Percentiles rank a stretch among this genome's conserved stretches.
Conservation (phyloP, 495 filamentous ascomycete species). For the Ascobolus immersus region DNA sequence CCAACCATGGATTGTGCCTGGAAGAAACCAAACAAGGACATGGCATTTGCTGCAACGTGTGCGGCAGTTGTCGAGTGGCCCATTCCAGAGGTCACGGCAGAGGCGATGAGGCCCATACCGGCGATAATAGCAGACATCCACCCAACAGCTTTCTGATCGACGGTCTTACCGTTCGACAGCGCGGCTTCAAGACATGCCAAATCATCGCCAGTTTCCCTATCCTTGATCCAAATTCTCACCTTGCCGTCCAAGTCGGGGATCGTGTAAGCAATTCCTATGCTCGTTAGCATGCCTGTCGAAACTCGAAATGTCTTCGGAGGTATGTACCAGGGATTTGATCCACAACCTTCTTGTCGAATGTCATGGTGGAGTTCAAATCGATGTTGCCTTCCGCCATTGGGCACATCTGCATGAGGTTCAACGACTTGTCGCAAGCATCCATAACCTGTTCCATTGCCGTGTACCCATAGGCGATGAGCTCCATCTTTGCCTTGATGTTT, state of each 20-base stretch:
- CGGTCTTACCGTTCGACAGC: conserved; percentile 81
- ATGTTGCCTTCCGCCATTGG: conserved; percentile 79
- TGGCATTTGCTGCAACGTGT: conserved; percentile 75
- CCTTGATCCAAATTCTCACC: conserved; percentile 56
- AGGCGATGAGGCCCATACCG: conserved; percentile 55
- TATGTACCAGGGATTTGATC: conserved; percentile 39
- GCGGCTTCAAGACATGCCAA: conserved; percentile 75
- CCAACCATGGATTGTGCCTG: conserved; percentile 92
- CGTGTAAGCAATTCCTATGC: conserved; percentile 47
- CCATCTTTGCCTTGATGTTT: conserved; percentile 53
- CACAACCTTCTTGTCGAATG: conserved; percentile 30
- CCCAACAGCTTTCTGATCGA: conserved; percentile 65
- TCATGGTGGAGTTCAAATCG: conserved; percentile 42
- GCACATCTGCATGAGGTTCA: conserved; percentile 40
- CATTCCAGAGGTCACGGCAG: conserved; percentile 55
- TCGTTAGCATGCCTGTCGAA: not conserved
- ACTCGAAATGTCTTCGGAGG: not conserved
- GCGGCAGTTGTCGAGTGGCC: conserved; percentile 92
- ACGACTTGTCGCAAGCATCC: conserved; percentile 56
- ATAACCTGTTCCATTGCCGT: conserved; percentile 33
- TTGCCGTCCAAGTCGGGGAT: conserved; percentile 86
- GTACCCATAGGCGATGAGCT: conserved; percentile 63
- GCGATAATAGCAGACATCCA: conserved; percentile 76
- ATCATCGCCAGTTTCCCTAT: conserved; percentile 27
- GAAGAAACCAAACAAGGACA: conserved; percentile 87